These are phyloP conservation scores for Citrus hindsii DNA, from an alignment of 345 rosid species.

Conservation along the genomic window DNA sequence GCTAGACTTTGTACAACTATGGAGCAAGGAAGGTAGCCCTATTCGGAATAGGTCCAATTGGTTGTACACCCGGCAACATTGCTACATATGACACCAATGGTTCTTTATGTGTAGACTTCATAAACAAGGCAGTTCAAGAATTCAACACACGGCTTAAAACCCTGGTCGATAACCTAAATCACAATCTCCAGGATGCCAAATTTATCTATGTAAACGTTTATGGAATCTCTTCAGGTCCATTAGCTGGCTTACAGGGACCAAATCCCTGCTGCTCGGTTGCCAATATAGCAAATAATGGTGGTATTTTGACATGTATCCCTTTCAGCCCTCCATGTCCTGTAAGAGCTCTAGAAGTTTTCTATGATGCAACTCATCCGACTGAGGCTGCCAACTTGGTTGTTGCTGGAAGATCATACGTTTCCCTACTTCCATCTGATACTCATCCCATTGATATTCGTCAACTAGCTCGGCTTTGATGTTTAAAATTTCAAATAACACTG, in stretches of 20 bases:
- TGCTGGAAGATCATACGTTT: conserved; percentile 27
- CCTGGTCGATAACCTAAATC: conserved; percentile 37
- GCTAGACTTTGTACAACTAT: too few species aligned
- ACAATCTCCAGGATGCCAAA: conserved; percentile 32
- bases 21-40: too few species aligned
- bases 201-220: conserved; percentile 30
- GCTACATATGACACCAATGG: conserved; percentile 12
- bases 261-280: background rate
- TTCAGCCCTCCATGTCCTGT: too few species aligned
- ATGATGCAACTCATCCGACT: conserved; percentile 51
- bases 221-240: background rate
- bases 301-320: conserved; percentile 32
- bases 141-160: conserved; percentile 38
- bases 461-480: conserved; percentile 1
- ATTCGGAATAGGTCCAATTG: too few species aligned
- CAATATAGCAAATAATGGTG: background rate
- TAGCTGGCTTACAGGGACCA: background rate
- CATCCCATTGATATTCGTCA: conserved; percentile 28
- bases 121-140: conserved; percentile 38
- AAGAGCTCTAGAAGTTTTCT: too few species aligned
- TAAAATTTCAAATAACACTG: background rate
- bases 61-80: too few species aligned
- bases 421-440: conserved; percentile 14
- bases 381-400: conserved; percentile 25
- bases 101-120: conserved; percentile 24